Evolutionary conservation across 495 filamentous ascomycete species (phyloP), one percentile per base, ranked within the genome.

Genomic region (Daldinia grandis): DNA sequence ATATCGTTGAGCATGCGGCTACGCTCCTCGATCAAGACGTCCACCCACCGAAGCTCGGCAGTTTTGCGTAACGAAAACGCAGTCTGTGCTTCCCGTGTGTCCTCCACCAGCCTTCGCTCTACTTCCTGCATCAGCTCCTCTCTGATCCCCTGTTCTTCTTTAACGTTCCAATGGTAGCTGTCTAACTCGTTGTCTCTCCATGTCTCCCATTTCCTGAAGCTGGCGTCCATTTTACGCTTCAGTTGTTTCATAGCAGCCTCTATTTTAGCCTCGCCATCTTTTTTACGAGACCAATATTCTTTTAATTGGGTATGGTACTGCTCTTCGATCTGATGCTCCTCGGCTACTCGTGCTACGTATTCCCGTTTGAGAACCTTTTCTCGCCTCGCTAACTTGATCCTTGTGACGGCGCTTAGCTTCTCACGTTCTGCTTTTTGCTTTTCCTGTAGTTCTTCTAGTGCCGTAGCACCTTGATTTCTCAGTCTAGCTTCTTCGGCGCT

Each of bases 11-110:
- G 72, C 55, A 79, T 54, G 27, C 74, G 64, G 15, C 40, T 57
- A 3, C 77, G 70, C 74, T 80, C 79, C 38, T 70, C 70, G 5
- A 70, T 58, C 9, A 79, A 76, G 8, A 76, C 65, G 12, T 53
- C 63, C 31, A 75, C 73, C 76, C 78, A 81, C 71, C 44, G 66
- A 50, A 63, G 54, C 69, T 82, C 78, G 0, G 73, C 80, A 0
- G 49, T 30, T 7, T 71, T 72, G 57, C 58, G 71, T 44, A 61
- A 66, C 37, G 24, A 70, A 35, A 76, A 40, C 5, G 21, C 42
- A 17, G 31, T 35, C 25, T 56, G 54, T 5, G 57, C 56, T 58
- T 67, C 65, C 1, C 44, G 57, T 10, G 31, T 64, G 9, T 47
- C 55, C 14, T 62, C 57, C 12, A 71, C 60, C 37, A 72, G 19